These are phyloP conservation scores for Pyricularia grisea DNA, from an alignment of 2,329 filamentous ascomycete genomes.

Conservation along the genomic window DNA sequence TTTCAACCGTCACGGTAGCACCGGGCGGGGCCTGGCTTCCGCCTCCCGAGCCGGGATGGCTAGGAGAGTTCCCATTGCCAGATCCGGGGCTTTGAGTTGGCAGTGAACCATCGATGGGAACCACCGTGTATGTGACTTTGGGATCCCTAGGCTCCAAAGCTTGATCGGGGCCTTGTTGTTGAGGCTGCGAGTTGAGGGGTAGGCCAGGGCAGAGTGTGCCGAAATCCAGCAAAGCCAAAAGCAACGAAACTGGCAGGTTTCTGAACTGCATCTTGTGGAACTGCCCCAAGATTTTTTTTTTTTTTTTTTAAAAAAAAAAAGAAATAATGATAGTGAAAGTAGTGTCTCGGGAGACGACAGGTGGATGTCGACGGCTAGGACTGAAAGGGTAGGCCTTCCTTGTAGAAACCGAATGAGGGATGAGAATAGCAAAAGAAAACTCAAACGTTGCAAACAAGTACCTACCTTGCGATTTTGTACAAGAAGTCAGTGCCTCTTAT, in stretches of 20 bases:
- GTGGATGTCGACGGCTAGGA: neutral
- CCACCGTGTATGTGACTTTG: constrained; percentile 26
- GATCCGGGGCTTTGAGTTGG: constrained; percentile 5
- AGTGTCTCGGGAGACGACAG: neutral
- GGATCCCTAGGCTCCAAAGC: constrained; percentile 4
- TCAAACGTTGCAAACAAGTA: neutral
- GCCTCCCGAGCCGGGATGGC: constrained; percentile 9
- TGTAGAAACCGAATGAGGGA: neutral
- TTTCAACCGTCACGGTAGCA: constrained; percentile 9
- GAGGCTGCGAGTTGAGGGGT: constrained; percentile 15
- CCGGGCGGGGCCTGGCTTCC: constrained; percentile 5
- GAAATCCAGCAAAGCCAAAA: constrained; percentile 9
- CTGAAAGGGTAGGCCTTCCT: neutral
- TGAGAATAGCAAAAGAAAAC: neutral
- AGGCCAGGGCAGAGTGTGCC: constrained; percentile 7
- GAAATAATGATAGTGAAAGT: neutral
- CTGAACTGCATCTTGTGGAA: constrained; percentile 11
- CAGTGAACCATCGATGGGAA: constrained; percentile 23
- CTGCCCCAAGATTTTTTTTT: constrained; percentile 1
- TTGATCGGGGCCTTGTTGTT: constrained; percentile 8
- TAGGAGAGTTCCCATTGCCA: constrained; percentile 5
- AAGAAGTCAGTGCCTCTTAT: neutral
- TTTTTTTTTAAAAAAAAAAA: no score
- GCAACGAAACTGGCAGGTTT: constrained; percentile 8
- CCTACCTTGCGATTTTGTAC: neutral